These are phyloP conservation scores for Eucalyptus tenuipes DNA, from an alignment of 345 rosid species.

Conservation along the genomic window DNA sequence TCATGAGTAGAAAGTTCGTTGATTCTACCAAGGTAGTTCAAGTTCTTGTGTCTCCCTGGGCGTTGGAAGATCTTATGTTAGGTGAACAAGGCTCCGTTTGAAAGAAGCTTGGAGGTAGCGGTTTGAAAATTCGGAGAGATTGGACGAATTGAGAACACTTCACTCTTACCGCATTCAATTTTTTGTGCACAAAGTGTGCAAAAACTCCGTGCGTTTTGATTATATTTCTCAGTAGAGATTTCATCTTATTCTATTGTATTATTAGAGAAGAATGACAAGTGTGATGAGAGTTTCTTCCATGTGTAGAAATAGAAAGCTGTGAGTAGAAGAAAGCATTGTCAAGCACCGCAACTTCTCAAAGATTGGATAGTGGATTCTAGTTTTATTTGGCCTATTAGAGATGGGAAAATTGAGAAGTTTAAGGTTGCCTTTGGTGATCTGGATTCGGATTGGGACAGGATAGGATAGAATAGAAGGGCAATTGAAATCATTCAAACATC, in stretches of 20 bases:
- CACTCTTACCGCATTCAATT: not conserved
- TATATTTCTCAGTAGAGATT: not conserved
- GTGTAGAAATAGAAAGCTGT: not conserved
- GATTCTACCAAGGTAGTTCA: not conserved
- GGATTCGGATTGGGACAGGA: no score
- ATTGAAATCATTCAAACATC: no score
- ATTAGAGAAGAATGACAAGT: not conserved
- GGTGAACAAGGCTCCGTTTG: not conserved
- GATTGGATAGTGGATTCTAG: not conserved
- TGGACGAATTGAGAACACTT: not conserved
- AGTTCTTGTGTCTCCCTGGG: no score
- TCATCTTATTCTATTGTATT: not conserved
- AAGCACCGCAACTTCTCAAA: not conserved
- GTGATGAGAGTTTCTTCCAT: not conserved
- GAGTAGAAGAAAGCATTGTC: not conserved
- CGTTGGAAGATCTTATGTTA: no score
- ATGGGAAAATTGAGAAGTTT: not conserved
- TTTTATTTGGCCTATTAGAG: not conserved
- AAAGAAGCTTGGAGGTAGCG: not conserved
- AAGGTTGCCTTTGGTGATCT: no score
- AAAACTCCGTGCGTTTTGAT: not conserved
- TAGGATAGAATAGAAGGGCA: no score
- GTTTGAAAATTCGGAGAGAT: not conserved
- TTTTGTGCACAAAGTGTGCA: not conserved
- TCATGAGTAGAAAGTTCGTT: not conserved